Base-by-base conservation (phyloP, 2,329 filamentous ascomycete genomes). In the Calonectria pseudoreteaudii region DNA sequence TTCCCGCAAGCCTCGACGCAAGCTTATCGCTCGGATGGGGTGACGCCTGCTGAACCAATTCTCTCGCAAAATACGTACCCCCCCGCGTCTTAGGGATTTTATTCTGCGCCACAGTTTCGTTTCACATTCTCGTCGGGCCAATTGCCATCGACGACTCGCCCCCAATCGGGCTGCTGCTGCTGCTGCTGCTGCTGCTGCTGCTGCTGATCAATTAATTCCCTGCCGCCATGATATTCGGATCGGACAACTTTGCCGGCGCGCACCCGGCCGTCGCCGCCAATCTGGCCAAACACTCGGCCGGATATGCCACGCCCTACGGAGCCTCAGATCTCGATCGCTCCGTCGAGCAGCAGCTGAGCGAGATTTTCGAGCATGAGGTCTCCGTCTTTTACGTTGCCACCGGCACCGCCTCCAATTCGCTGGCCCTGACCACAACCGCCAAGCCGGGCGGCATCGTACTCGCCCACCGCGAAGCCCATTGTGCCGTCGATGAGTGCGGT, bases 161-260 rank as follows among this genome's bases (percentile, higher is more conserved):
- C 18, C 18, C 4, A 23, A 49, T 65, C 41, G 34, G 34, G 3
- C 10, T 47, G n/a, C 30, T 20, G 8, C n/a, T n/a, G n/a, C n/a
- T n/a, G n/a, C n/a, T n/a, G n/a, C n/a, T n/a, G n/a, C n/a, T n/a
- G n/a, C n/a, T n/a, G n/a, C n/a, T n/a, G n/a, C 30, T 4, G 30
- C 30, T 31, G 31, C 53, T 50, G 18, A 50, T 26, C n/a, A n/a
- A n/a, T n/a, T n/a, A 7, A 5, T 44, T 11, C 18, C 20, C 1
- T 47, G n/a, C n/a, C n/a, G 9, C 23, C 65, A 68, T 68, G 66
- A 68, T 56, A 31, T 68, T 68, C 38, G 66, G 66, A 28, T 68
- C 66, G 0, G 66, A 68, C 50, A 68, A 68, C 16, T 68, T 56
- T 53, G 66, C 66, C 20, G 66, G 66, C 11, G 66, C 66, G 36